These are phyloP conservation scores for Raffaelea arxii DNA, from an alignment of 2,329 filamentous ascomycete species.

Conservation along the genomic window DNA sequence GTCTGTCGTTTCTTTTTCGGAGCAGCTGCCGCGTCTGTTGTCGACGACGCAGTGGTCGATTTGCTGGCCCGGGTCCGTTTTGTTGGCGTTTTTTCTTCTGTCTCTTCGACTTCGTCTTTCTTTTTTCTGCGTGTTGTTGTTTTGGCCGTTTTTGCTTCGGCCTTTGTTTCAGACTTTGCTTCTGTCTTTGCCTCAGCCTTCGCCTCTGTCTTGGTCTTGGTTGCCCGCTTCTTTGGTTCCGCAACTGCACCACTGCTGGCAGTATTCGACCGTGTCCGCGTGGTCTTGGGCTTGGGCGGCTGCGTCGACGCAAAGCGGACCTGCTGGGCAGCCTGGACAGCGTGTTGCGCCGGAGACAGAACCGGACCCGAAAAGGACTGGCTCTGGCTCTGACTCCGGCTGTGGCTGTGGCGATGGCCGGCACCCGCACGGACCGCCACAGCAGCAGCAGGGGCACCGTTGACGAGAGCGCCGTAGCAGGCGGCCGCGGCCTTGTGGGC, in stretches of 20 bases:
- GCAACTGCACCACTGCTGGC: neutral
- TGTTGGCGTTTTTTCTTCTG: neutral
- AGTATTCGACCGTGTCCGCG: constrained; percentile 1
- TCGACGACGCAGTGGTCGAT: neutral
- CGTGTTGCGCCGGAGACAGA: too few relatives aligned
- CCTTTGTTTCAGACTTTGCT: neutral
- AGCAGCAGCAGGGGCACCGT: constrained; percentile 5
- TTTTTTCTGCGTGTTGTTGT: neutral
- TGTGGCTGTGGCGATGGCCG: neutral
- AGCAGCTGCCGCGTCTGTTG: too few relatives aligned
- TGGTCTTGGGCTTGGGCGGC: constrained; percentile 6
- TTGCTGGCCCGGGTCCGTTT: too few relatives aligned
- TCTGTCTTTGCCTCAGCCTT: neutral
- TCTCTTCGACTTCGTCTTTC: neutral
- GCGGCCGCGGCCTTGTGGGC: constrained; percentile 7
- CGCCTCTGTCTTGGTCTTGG: neutral
- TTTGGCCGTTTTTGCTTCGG: neutral
- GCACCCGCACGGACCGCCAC: constrained; percentile 2
- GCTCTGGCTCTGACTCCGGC: neutral
- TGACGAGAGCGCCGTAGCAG: constrained; percentile 10
- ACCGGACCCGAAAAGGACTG: too few relatives aligned
- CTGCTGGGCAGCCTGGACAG: neutral
- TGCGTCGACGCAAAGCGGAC: constrained; percentile 9
- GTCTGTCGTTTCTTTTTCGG: too few relatives aligned
- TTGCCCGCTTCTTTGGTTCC: too few relatives aligned